Evolutionary conservation across 257 asterid species (phyloP).

Genomic region (Galeopsis tetrahit): DNA sequence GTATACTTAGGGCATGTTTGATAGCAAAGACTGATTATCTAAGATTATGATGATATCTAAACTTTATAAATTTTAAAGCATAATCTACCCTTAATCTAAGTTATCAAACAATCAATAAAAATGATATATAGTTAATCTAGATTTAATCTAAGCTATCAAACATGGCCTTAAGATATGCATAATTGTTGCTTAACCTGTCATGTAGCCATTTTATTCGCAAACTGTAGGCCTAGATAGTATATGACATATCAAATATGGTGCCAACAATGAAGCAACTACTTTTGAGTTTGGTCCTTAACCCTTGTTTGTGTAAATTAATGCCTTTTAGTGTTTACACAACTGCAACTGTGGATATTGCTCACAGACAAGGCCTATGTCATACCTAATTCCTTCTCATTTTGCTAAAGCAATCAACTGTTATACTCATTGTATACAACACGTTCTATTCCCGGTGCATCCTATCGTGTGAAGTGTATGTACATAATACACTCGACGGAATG

Average conservation of each 20-base stretch:
- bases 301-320: neutral
- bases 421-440: neutral
- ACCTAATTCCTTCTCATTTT: neutral
- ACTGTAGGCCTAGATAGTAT: neutral
- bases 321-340: neutral
- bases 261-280: neutral
- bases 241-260: neutral
- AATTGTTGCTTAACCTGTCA: neutral
- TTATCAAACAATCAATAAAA: too few species aligned
- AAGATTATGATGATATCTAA: too few species aligned
- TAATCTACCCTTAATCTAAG: too few species aligned
- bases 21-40: too few species aligned
- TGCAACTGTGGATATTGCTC: neutral
- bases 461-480: too few species aligned
- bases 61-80: too few species aligned
- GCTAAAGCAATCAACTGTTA: neutral
- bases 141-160: too few species aligned
- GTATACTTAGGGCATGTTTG: too few species aligned
- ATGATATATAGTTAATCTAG: too few species aligned
- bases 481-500: neutral
- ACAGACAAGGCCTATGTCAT: neutral
- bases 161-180: neutral
- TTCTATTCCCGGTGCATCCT: too few species aligned
- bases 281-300: neutral
- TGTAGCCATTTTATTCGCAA: neutral